phyloP scores from a whole-genome alignment of 306 rosid species.

The Ziziphus jujuba region DNA sequence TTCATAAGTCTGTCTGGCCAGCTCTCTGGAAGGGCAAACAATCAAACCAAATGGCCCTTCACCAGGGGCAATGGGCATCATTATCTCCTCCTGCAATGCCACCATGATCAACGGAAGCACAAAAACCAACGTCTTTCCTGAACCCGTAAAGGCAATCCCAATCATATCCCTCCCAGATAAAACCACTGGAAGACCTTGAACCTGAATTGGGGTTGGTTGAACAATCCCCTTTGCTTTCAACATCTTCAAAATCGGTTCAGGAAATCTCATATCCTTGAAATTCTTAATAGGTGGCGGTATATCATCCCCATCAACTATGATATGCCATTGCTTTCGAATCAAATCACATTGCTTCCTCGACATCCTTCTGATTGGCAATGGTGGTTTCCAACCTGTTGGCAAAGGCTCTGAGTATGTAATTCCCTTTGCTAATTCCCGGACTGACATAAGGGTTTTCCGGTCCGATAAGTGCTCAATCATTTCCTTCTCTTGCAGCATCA shows the following conservation, averaged over 20 bases:
- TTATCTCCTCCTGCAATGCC: constrained; percentile 88
- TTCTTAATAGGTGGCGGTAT: constrained; percentile 81
- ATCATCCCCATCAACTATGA: constrained; percentile 78
- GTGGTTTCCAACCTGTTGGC: constrained; percentile 92
- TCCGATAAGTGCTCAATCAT: constrained; percentile 87
- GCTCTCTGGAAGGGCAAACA: constrained; percentile 90
- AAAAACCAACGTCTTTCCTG: constrained; percentile 87
- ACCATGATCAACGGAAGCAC: constrained; percentile 92
- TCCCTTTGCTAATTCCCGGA: constrained; percentile 91
- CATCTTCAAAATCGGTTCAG: constrained; percentile 78
- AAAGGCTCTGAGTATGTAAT: constrained; percentile 79
- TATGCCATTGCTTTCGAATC: constrained; percentile 88
- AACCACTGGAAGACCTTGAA: constrained; percentile 91
- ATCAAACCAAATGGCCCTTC: constrained; percentile 90
- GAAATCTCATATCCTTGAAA: constrained; percentile 91
- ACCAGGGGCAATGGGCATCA: constrained; percentile 89
- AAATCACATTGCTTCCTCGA: constrained; percentile 59
- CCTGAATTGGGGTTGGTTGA: constrained; percentile 96
- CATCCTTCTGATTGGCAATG: constrained; percentile 71
- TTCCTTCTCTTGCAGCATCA: constrained; percentile 85
- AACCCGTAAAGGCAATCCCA: constrained; percentile 93
- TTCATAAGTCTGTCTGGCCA: constrained; percentile 92
- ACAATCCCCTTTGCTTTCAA: constrained; percentile 82
- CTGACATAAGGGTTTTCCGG: constrained; percentile 84
- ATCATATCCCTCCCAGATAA: constrained; percentile 92